A percentile compares a stretch with the other conserved stretches of the same genome.
Evolutionary conservation across 768 basidiomycete genomes (phyloP).

Genomic region (Xerocomellus intermedius): DNA sequence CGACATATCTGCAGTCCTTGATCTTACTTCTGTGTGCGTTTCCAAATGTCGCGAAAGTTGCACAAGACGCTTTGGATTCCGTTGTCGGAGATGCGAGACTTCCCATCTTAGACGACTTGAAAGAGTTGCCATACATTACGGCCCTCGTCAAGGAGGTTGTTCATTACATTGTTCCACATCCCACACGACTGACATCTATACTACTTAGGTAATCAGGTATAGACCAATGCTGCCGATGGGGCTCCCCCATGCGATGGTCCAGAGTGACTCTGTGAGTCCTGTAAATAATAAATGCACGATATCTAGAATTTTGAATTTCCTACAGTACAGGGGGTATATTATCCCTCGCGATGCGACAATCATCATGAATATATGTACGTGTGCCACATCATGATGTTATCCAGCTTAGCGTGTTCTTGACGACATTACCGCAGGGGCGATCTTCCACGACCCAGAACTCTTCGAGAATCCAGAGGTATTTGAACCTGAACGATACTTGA

Average conservation of each 20-base stretch:
- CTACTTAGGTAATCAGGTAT: neutral
- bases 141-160: conserved; percentile 4
- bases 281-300: neutral
- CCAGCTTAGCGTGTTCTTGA: neutral
- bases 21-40: conserved; percentile 4
- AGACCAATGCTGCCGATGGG: conserved; percentile 3
- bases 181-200: neutral
- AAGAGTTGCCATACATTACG: conserved; percentile 2
- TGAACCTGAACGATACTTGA: conserved; percentile 2
- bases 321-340: neutral
- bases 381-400: neutral
- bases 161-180: neutral
- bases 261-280: neutral
- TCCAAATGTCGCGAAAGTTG: neutral
- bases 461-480: conserved; percentile 4
- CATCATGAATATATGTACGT: neutral
- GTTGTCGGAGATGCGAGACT: conserved; percentile 4
- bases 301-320: neutral
- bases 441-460: neutral
- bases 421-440: neutral
- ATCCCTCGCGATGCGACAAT: conserved; percentile 1
- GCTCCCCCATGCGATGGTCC: conserved; percentile 4
- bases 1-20: conserved; percentile 2
- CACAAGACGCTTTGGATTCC: conserved; percentile 1
- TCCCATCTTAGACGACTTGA: neutral